A percentile compares a stretch with the other conserved stretches of the same genome.
phyloP scores from a whole-genome alignment of 2,329 filamentous ascomycete genomes.

The Stachybotrys echinatus region DNA sequence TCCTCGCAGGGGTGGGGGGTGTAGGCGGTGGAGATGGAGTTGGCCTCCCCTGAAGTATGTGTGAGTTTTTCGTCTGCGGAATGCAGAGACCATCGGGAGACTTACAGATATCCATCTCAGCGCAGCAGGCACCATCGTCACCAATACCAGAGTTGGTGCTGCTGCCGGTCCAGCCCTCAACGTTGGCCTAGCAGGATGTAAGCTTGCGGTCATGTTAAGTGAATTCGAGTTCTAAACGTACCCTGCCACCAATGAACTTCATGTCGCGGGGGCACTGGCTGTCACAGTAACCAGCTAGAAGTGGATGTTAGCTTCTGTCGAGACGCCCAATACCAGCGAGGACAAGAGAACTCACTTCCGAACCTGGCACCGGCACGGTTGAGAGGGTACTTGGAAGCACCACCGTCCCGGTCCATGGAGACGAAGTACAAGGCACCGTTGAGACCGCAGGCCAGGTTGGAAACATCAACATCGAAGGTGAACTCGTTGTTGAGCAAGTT shows the following conservation, averaged over 20 bases:
- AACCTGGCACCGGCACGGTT: constrained; percentile 49
- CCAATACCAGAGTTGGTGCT: constrained; percentile 43
- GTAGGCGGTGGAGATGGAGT: constrained; percentile 55
- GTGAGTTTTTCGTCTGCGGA: neutral
- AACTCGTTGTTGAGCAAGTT: constrained; percentile 60
- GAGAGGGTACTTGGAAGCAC: constrained; percentile 38
- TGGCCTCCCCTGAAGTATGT: constrained; percentile 42
- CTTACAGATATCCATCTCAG: constrained; percentile 48
- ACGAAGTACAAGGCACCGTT: constrained; percentile 64
- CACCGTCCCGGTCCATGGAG: constrained; percentile 52
- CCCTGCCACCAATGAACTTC: constrained; percentile 47
- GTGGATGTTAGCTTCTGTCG: neutral
- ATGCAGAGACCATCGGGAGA: neutral
- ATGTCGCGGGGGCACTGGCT: constrained; percentile 42
- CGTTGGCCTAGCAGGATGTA: constrained; percentile 33
- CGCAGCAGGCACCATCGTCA: constrained; percentile 46
- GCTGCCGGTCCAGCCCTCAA: constrained; percentile 41
- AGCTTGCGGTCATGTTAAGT: constrained; percentile 8
- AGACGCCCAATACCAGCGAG: neutral
- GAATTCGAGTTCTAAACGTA: constrained; percentile 10
- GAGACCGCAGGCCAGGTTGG: constrained; percentile 59
- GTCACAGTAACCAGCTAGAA: constrained; percentile 38
- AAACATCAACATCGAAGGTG: constrained; percentile 65
- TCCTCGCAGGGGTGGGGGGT: constrained; percentile 58
- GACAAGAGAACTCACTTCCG: constrained; percentile 28